A percentile compares a stretch with the other conserved stretches of the same genome.
Conservation (phyloP, 2,329 filamentous ascomycete genomes). For the Phaeomoniella chlamydospora region DNA sequence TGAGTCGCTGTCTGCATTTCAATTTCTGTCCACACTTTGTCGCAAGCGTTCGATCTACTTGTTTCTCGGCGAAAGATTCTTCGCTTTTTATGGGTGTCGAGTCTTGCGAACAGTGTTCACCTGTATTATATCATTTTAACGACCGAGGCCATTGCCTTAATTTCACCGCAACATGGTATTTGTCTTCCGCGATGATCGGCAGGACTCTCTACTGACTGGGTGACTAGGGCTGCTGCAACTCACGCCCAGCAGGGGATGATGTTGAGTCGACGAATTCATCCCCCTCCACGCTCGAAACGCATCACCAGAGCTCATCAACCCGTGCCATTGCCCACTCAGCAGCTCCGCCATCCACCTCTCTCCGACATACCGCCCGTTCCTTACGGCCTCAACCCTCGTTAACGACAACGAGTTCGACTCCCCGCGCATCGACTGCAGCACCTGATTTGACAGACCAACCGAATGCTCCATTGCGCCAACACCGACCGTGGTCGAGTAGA, state of each 20-base stretch:
- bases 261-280: neutral
- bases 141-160: too few relatives aligned
- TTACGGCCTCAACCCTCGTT: neutral
- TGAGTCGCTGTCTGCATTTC: too few relatives aligned
- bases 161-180: too few relatives aligned
- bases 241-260: neutral
- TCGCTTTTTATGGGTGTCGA: too few relatives aligned
- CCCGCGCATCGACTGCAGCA: neutral
- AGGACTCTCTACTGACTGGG: too few relatives aligned
- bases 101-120: too few relatives aligned
- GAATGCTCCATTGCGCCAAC: conserved; percentile 52
- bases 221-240: neutral
- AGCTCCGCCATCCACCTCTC: neutral
- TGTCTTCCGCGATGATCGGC: too few relatives aligned
- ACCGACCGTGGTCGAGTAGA: conserved; percentile 47
- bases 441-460: conserved; percentile 40
- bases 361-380: neutral
- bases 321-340: neutral
- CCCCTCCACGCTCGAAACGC: neutral
- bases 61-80: too few relatives aligned
- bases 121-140: too few relatives aligned
- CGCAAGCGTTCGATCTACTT: too few relatives aligned
- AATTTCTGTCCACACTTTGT: too few relatives aligned
- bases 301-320: neutral
- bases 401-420: neutral